Evolutionary conservation across 345 rosid genomes (phyloP), one percentile per base, ranked within the genome.

Genomic region (Salix koriyanagi): DNA sequence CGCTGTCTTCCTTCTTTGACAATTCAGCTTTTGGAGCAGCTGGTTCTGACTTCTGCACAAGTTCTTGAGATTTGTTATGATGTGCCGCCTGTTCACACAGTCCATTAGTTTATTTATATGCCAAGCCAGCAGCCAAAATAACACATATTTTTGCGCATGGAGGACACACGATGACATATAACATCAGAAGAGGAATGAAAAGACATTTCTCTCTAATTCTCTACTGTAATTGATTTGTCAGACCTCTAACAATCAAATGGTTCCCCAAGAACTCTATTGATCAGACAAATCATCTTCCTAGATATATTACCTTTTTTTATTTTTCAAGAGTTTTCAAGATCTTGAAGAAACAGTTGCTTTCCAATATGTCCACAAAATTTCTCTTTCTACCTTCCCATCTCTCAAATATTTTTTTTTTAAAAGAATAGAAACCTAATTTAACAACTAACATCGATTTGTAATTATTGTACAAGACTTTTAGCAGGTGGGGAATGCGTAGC

Each of bases 1-100:
- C 30, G 65, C 32, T 75, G 41, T 74, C 76, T 41, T 77, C 86
- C 83, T 80, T 75, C 67, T 80, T 85, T 32, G 48, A 26, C 18
- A 70, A 52, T 69, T 86, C 76, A 60, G 79, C 75, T 67, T 72
- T 69, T 21, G 77, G 15, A 52, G 75, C 81, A 75, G 79, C 69
- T 19, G 81, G 79, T 81, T 83, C 79, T 52, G 79, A 61, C 48
- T 78, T 87, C 74, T 74, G 79, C 61, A 54, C 60, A 7, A 75
- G 78, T 64, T 84, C 81, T 66, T 58, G 82, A 4, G 52, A 80
- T 62, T 79, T 85, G 77, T 79, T 65, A 65, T 70, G 61, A 18
- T 77, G 30, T 39, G 7, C 50, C 46, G 82, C 88, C 91, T 90
- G 83, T 23, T 66, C 54, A 77, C 13, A 56, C 70, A 74, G 62